Evolutionary conservation across 306 rosid species (phyloP).

Genomic region (Prunus mongolica): DNA sequence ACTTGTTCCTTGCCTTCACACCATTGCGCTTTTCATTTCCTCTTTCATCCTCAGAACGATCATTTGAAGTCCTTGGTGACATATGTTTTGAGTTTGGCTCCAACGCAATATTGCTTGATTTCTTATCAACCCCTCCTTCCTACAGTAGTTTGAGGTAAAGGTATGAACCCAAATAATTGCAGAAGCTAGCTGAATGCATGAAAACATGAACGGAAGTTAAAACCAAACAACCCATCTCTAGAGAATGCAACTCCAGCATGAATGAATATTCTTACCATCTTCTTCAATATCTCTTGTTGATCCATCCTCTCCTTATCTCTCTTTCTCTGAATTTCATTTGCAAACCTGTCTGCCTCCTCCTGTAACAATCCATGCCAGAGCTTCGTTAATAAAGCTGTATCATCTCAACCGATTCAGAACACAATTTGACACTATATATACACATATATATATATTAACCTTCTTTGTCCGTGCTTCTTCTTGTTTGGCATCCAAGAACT

Average conservation of each 20-base stretch:
- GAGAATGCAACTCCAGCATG: slow-evolving; percentile 65
- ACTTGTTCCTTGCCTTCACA: slow-evolving; percentile 66
- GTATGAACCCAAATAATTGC: slow-evolving; percentile 99
- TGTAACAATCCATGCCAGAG: slow-evolving; percentile 34
- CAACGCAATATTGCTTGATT: slow-evolving; percentile 46
- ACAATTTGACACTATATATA: neutral
- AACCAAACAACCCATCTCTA: slow-evolving; percentile 55
- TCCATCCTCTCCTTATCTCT: slow-evolving; percentile 80
- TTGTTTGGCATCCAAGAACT: slow-evolving; percentile 90
- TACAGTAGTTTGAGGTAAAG: slow-evolving; percentile 99
- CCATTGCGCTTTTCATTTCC: slow-evolving; percentile 67
- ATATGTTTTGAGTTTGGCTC: slow-evolving; percentile 44
- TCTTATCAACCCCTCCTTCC: slow-evolving; percentile 82
- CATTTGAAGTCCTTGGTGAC: slow-evolving; percentile 41
- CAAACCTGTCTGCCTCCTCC: slow-evolving; percentile 78
- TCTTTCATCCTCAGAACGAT: slow-evolving; percentile 46
- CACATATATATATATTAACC: slow-evolving; percentile 31
- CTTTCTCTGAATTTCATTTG: slow-evolving; percentile 81
- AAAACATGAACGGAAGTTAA: slow-evolving; percentile 85
- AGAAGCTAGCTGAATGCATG: slow-evolving; percentile 98
- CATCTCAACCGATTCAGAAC: slow-evolving; percentile 6
- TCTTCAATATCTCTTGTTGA: slow-evolving; percentile 63
- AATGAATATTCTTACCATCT: slow-evolving; percentile 68
- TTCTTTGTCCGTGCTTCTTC: slow-evolving; percentile 80
- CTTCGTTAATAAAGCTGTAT: slow-evolving; percentile 13